Evolutionary conservation across 1,139 yeast species (phyloP).

Genomic region (Magnusiomyces suaveolens): DNA sequence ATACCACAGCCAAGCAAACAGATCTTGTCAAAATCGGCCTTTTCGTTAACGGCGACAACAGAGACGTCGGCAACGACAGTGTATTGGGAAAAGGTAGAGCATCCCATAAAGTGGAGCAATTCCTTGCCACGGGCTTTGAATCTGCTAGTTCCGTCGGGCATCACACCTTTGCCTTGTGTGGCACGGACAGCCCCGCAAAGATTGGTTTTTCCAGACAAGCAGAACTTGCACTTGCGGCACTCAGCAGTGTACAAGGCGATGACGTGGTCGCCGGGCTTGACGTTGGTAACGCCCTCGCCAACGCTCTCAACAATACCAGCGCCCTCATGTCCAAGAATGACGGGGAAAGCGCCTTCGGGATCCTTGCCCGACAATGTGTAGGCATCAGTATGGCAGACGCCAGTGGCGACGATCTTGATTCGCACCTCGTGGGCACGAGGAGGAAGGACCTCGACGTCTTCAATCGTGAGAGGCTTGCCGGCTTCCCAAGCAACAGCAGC

Average conservation of each 20-base stretch:
- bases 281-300: slow-evolving; percentile 86
- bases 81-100: slow-evolving; percentile 92
- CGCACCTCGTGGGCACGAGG: slow-evolving; percentile 97
- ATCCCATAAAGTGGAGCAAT: slow-evolving; percentile 89
- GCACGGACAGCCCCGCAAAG: slow-evolving; percentile 85
- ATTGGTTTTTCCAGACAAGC: slow-evolving; percentile 91
- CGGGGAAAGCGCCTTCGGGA: slow-evolving; percentile 94
- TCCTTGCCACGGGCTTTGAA: slow-evolving; percentile 65
- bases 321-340: slow-evolving; percentile 87
- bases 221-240: slow-evolving; percentile 90
- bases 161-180: slow-evolving; percentile 82
- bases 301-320: slow-evolving; percentile 90
- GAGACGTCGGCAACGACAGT: slow-evolving; percentile 97
- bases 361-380: slow-evolving; percentile 89
- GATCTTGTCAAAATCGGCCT: slow-evolving; percentile 76
- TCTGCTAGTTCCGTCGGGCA: slow-evolving; percentile 94
- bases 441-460: slow-evolving; percentile 81
- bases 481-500: slow-evolving; percentile 99
- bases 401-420: slow-evolving; percentile 75
- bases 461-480: slow-evolving; percentile 65
- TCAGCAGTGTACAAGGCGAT: slow-evolving; percentile 93
- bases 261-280: slow-evolving; percentile 83
- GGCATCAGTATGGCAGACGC: slow-evolving; percentile 98
- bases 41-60: slow-evolving; percentile 81
- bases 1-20: slow-evolving; percentile 97